Base-by-base conservation (phyloP, 2,329 filamentous ascomycete genomes). In the Furcasterigmium sp. region DNA sequence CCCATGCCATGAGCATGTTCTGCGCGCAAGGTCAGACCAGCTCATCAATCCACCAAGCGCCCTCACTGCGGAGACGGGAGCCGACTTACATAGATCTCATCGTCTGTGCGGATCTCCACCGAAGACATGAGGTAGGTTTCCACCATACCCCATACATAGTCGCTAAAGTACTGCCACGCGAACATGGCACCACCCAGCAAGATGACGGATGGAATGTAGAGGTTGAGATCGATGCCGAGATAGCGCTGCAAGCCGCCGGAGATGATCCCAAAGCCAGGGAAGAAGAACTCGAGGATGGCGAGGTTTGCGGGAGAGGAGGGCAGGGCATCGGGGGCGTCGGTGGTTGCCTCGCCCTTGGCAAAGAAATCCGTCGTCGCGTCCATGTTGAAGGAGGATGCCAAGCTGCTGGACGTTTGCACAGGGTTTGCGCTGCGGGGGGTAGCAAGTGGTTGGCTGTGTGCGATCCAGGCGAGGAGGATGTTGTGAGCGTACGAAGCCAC, bases 1-100 rank as follows among this genome's bases (percentile, higher is more conserved):
- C 72, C 84, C 84, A 87, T 20, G 70, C 72, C 80, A 87, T 85
- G 32, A 87, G 55, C 54, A 85, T 84, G 55, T 82, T 82, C 46
- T 47, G 19, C 8, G 7, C 3, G 8, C n/a, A 23, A n/a, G n/a
- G 32, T 46, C 20, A 46, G 44, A 8, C 13, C n/a, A n/a, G n/a
- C n/a, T n/a, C n/a, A n/a, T n/a, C n/a, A n/a, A n/a, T n/a, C n/a
- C n/a, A n/a, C n/a, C n/a, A n/a, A n/a, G n/a, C n/a, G n/a, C 11
- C 18, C 17, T n/a, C 8, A n/a, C 11, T 26, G 20, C 3, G n/a
- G 32, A 15, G 15, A 8, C 25, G 7, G 14, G 3, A 5, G 15
- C 8, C 8, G 18, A 47, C 45, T 34, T 17, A 47, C 45, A 65
- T 85, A 87, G 44, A 85, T 78, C 57, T 87, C 84, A 52, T 88